A percentile compares a stretch with the other conserved stretches of the same genome.
Conservation (phyloP, 306 rosid species). For the Cucumis sativus region DNA sequence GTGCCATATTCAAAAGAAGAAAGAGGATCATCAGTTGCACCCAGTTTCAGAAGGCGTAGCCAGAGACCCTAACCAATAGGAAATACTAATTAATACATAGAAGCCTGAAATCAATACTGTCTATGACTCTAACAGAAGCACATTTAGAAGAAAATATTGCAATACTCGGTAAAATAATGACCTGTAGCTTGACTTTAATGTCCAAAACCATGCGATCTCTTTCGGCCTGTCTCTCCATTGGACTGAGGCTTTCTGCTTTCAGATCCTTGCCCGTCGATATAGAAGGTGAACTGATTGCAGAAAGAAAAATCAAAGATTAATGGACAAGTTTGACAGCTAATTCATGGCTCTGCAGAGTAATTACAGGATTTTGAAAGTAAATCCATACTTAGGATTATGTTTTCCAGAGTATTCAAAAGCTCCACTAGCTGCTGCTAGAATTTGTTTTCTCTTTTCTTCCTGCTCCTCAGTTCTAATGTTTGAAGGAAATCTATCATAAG, state of each 20-base stretch:
- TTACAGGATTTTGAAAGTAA: not conserved
- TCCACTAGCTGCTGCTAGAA: conserved; percentile 71
- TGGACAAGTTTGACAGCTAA: conserved; percentile 10
- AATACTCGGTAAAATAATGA: conserved; percentile 8
- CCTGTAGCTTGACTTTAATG: conserved; percentile 97
- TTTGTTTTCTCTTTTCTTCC: conserved; percentile 85
- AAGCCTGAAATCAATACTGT: not conserved
- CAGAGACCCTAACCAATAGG: conserved; percentile 67
- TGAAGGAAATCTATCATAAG: conserved; percentile 82
- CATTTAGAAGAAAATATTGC: not conserved
- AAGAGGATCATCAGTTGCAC: conserved; percentile 95
- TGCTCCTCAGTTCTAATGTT: conserved; percentile 71
- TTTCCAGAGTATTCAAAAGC: conserved; percentile 71
- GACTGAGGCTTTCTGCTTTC: conserved; percentile 64
- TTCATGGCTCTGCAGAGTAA: conserved; percentile 6
- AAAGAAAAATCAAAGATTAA: conserved; percentile 15
- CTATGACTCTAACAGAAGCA: not conserved
- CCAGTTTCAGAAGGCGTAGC: conserved; percentile 92
- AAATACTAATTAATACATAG: conserved; percentile 1
- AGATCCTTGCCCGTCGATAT: conserved; percentile 55
- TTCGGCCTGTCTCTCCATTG: conserved; percentile 97
- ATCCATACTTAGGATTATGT: conserved; percentile 62
- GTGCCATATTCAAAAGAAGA: conserved; percentile 99
- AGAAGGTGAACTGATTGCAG: conserved; percentile 33
- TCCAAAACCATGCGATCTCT: conserved; percentile 97